Evolutionary conservation across 345 rosid species (phyloP), one percentile per base, ranked within the genome.

Genomic region (Arabidopsis suecica): DNA sequence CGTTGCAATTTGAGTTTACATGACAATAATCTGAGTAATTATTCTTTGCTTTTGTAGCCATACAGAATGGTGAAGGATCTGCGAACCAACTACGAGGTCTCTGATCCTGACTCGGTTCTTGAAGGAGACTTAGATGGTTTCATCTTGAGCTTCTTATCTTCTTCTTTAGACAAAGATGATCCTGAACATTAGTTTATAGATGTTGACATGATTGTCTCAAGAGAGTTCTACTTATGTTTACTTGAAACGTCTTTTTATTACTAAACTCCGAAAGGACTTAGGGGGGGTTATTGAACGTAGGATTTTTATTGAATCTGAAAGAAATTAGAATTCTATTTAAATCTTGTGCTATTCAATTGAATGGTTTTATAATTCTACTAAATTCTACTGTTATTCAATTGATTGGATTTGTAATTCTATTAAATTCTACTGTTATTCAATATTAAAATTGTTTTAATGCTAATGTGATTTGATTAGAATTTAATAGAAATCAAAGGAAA

Each of bases 51-150:
- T 50, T 28, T 51, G 69, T 86, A 94, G 97, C 97, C 97, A 61
- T 95, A 95, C 71, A 86, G 87, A 50, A 87, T 92, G 92, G 97
- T 95, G 49, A 95, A 95, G 84, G 99, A 95, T 85, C 91, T 90
- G 32, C 79, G 97, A 56, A 92, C 99, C 55, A 90, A 89, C 64
- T 89, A 86, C 28, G 99, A 95, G 75, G 97, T 92, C 50, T 90
- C 89, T 7, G 88, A 94, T 75, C 95, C 99, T 32, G 97, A 94
- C 69, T 84, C 97, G 3, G 93, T 94, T 34, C 91, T 94, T 16
- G 96, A 88, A 61, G 98, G 97, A 79, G 93, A 89, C 68, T 80
- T 93, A 7, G 97, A 93, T 72, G 91, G 85, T 71, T 93, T 93
- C 81, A 86, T 93, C 56, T 74, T 90, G 81, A 86, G 95, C 87